Base-by-base conservation (phyloP, 2,329 filamentous ascomycete genomes). In the Raffaelea deltoideospora region DNA sequence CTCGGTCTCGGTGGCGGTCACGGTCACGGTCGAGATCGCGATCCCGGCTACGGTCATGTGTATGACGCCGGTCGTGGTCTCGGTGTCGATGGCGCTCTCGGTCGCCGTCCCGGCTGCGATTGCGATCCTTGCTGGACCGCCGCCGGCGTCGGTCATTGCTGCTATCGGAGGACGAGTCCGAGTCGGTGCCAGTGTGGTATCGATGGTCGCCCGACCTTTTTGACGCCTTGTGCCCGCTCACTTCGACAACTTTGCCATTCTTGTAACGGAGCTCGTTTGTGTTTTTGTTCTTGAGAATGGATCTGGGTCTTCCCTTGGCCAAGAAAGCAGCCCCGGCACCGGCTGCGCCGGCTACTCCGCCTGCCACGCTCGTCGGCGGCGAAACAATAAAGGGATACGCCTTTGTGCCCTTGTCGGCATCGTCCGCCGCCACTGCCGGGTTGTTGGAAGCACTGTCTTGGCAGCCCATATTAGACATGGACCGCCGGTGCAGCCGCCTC, bases 241-340 rank as follows among this genome's bases (percentile, higher is more conserved):
- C 49, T 48, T 71, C 58, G 37, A 61, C 50, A 14, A 62, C 61
- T 10, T 50, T 47, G 45, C 67, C 59, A 1, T 61, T 59, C 27
- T 66, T 62, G 40, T 72, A 72, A 4, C 63, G 62, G 5, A 75
- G 68, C 32, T 67, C 67, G 41, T 74, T 67, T 33, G 65, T 64
- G 41, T 72, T 70, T 45, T 62, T 65, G 48, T 75, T 75, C 56
- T 75, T 75, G 15, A 75, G 56, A n/a, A 75, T 75, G 5, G 69
- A 64, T 46, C 72, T 74, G 2, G 70, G 71, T 39, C 17, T n/a
- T n/a, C n/a, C n/a, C n/a, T n/a, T n/a, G n/a, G n/a, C n/a, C n/a
- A n/a, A n/a, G n/a, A n/a, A n/a, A 2, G 28, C 15, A 14, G 11
- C 21, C 10, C 3, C 9, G 19, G 10, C 48, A 52, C 0, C 58